Evolutionary conservation across 169 alveolate genomes (phyloP), one percentile per base, ranked within the genome.

Genomic region (Plasmodium malariae): DNA sequence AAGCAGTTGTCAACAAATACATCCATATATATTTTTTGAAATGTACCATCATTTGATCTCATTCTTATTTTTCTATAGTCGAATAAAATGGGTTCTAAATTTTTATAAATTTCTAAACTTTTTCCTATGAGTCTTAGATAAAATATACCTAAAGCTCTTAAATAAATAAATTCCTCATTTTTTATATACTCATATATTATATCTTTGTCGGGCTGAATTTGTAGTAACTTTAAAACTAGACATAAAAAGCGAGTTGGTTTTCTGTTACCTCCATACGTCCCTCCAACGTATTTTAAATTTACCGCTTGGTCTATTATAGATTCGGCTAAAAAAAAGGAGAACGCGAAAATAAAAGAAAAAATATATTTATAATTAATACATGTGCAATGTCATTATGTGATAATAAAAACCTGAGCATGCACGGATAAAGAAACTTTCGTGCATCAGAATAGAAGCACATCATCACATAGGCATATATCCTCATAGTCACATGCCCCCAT

Each of bases 231-330:
- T 91, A 98, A 92, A 19, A 98, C 93, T 40, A 98, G 92, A 80
- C 99, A 98, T 19, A 98, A 88, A 91, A 99, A 99, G 19, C 98
- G 97, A 0, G 98, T 88, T 12, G 99, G 99, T 83, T 97, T 97
- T 17, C 99, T 96, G 55, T 95, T 96, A 6, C 99, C 99, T 5
- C 99, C 99, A 74, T 96, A 98, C 24, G 99, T 97, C 12, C 99
- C 99, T 12, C 99, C 99, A 5, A 98, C 96, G 90, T 98, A 98
- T 86, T 98, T 95, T 63, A 98, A 73, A 76, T 93, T 97, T 28
- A 98, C 96, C 9, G 99, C 99, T 93, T 96, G 95, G 86, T 98
- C 99, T 24, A 99, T 94, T 37, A 98, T 88, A 0, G 99, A 96
- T 67, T 97, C 99, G 26, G 98, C 97, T 60, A 91, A 24, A 63